Evolutionary conservation across 768 basidiomycete genomes (phyloP), one percentile per base, ranked within the genome.

Genomic region (Mycena crocata): DNA sequence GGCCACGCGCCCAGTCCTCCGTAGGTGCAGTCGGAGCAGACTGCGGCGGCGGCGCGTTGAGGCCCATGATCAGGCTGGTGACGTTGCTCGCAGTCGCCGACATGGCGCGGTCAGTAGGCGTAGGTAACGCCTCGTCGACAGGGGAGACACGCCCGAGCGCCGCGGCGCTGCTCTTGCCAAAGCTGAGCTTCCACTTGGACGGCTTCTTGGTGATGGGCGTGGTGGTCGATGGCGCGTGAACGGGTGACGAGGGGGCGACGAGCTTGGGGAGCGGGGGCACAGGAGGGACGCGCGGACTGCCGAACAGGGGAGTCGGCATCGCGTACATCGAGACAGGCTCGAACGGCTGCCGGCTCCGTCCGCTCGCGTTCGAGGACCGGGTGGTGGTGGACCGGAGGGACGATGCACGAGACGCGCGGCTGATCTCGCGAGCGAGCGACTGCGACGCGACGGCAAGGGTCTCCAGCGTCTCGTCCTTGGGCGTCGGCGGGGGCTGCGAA

Each of bases 181-280:
- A 92, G 71, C 89, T 83, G 72, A 93, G 83, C 79, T 91, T 93
- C 93, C 95, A 91, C 74, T 90, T 93, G n/a, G 91, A 93, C 57
- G 92, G 83, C 83, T 95, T 95, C 84, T 94, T 95, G 62, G 85
- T 81, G 35, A 85, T 80, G 28, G 87, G 67, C 15, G 81, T 66
- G 0, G 79, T 8, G 72, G 55, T 48, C 75, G 69, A 45, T 23
- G 72, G 71, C 26, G 62, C 52, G 76, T 74, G 57, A 81, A n/a
- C n/a, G n/a, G n/a, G n/a, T n/a, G 68, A 28, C 78, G 75, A 23
- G 76, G 76, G 13, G 31, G 54, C 23, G 58, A 44, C 9, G 40
- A 67, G 30, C 57, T 70, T 79, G 67, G 40, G 66, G n/a, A 44
- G 55, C 44, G 52, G 56, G 26, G 50, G 49, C 35, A 64, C 35